phyloP scores from a whole-genome alignment of 2,329 filamentous ascomycete genomes.

The Leptosphaerulina australis region DNA sequence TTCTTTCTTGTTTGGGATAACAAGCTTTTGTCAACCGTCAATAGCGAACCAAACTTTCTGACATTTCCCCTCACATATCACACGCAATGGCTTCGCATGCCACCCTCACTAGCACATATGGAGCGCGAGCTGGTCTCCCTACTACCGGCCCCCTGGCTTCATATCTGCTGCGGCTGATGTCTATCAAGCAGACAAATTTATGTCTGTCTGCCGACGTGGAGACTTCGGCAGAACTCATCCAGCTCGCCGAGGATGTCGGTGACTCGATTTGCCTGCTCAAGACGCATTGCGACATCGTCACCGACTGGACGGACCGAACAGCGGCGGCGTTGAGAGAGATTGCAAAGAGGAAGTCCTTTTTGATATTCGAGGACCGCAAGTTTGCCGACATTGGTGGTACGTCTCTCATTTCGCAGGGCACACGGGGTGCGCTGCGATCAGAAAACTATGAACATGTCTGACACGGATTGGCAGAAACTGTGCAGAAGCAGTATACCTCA shows the following conservation, averaged over 20 bases:
- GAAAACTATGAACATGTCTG: conserved; percentile 2
- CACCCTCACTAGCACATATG: conserved; percentile 51
- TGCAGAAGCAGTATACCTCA: conserved; percentile 61
- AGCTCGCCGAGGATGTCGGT: conserved; percentile 63
- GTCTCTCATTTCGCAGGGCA: conserved; percentile 22
- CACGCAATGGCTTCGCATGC: conserved; percentile 41
- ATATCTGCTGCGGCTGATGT: conserved; percentile 57
- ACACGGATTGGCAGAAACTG: conserved; percentile 53
- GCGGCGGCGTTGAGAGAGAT: conserved; percentile 57
- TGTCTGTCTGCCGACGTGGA: conserved; percentile 64
- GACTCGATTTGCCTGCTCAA: conserved; percentile 66
- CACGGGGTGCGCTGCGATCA: neutral
- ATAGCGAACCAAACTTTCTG: conserved; percentile 1
- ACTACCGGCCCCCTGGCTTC: conserved; percentile 53
- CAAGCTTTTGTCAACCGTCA: conserved; percentile 8
- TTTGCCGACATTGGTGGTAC: conserved; percentile 63
- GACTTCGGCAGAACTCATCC: conserved; percentile 61
- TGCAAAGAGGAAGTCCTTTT: conserved; percentile 56
- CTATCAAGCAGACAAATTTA: conserved; percentile 58
- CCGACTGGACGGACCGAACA: conserved; percentile 64
- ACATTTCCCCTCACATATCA: conserved; percentile 1
- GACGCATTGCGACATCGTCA: conserved; percentile 66
- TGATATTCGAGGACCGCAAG: conserved; percentile 62
- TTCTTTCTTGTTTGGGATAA: conserved; percentile 6
- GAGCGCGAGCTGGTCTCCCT: conserved; percentile 52